Evolutionary conservation across 768 basidiomycete genomes (phyloP), one percentile per base, ranked within the genome.

Genomic region (Ephemerocybe angulata): DNA sequence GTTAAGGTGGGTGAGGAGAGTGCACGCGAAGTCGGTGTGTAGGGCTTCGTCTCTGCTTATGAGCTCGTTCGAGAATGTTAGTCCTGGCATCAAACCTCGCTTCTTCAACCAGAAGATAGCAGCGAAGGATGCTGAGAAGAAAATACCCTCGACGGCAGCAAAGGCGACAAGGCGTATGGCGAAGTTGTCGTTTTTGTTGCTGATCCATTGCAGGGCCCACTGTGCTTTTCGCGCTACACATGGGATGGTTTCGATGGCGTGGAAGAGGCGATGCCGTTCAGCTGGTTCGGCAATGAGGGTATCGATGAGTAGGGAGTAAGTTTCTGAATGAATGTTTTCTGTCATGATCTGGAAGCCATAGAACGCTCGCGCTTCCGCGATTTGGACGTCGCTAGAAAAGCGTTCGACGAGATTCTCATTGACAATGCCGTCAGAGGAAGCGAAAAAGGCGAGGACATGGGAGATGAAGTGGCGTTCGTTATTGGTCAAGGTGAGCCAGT

Each of bases 301-400:
- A 68, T 97, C 93, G 64, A 98, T 95, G 62, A 98, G 85, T 30
- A 97, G 83, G 0, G 94, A 96, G 70, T 98, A 97, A n/a, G n/a
- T n/a, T n/a, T n/a, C n/a, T n/a, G 93, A 94, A 70, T 97, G 94
- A 33, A 98, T 83, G 68, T 97, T 98, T 64, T 97, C 94, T 84
- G 96, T 97, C 94, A 96, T 96, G 62, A 96, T 91, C 68, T 98
- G 94, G 75, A 96, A 97, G n/a, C 94, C 95, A 65, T 96, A 98
- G 73, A 98, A 98, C 68, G 90, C 96, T 3, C 94, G 86, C 4
- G 93, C 94, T 68, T 98, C 95, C 3, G 94, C 89, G 1, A 78
- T 81, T 67, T 97, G 94, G 4, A 98, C 91, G 66, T 98, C 95
- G 53, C 83, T 85, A 5, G 90, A 91, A 71, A 98, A 97, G 4